A percentile compares a stretch with the other conserved stretches of the same genome.
These are phyloP conservation scores for Trematosphaeria pertusa DNA, from an alignment of 2,329 filamentous ascomycete species.

Conservation along the genomic window DNA sequence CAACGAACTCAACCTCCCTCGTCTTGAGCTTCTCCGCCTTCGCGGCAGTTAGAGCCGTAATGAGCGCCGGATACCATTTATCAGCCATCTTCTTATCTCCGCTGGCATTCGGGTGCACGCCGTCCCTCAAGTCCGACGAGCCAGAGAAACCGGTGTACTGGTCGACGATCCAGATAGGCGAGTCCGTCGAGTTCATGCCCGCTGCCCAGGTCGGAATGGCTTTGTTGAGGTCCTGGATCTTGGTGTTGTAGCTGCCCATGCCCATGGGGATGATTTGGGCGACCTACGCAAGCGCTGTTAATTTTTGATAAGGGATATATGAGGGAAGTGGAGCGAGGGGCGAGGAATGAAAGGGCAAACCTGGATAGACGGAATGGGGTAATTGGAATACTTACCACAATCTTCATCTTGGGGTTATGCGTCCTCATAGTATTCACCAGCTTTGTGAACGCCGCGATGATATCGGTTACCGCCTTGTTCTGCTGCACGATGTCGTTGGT, in stretches of 20 bases:
- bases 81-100: slow-evolving; percentile 53
- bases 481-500: slow-evolving; percentile 55
- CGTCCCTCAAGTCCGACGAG: slow-evolving; percentile 45
- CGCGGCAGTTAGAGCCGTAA: slow-evolving; percentile 30
- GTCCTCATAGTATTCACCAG: slow-evolving; percentile 49
- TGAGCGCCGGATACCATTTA: slow-evolving; percentile 39
- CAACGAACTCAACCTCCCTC: slow-evolving; percentile 19
- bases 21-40: slow-evolving; percentile 22
- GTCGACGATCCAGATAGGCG: slow-evolving; percentile 53
- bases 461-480: slow-evolving; percentile 46
- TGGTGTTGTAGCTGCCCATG: slow-evolving; percentile 42
- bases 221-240: slow-evolving; percentile 49
- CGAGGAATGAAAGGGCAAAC: neutral
- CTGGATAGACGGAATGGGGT: neutral
- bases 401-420: slow-evolving; percentile 52
- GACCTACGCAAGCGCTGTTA: slow-evolving; percentile 34
- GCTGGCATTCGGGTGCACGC: slow-evolving; percentile 50
- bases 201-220: slow-evolving; percentile 50
- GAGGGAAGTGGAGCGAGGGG: neutral
- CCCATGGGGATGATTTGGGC: slow-evolving; percentile 51
- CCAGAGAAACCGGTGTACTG: slow-evolving; percentile 51
- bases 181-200: slow-evolving; percentile 48
- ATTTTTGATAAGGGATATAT: neutral
- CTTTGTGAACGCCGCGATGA: slow-evolving; percentile 52
- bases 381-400: slow-evolving; percentile 44